These are phyloP conservation scores for Solanum hybrid DNA, from an alignment of 305 asterid species.

Conservation along the genomic window DNA sequence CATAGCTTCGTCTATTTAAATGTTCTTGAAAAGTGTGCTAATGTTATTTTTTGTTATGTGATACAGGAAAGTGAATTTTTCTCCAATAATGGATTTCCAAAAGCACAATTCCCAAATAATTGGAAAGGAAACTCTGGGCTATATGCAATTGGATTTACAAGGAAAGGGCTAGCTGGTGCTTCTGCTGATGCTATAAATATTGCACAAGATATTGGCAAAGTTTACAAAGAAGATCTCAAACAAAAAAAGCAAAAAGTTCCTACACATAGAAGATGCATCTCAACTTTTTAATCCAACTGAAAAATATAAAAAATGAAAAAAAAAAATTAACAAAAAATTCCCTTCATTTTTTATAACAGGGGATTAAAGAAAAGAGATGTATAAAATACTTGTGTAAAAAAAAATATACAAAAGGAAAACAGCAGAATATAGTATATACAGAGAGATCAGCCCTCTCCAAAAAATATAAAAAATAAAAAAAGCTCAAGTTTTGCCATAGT, in stretches of 20 bases:
- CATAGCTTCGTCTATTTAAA: neutral
- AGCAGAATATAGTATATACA: conserved; percentile 25
- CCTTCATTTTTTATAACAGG: neutral
- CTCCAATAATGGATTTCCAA: conserved; percentile 49
- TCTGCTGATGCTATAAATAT: conserved; percentile 57
- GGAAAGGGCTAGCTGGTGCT: conserved; percentile 64
- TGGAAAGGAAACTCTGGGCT: conserved; percentile 69
- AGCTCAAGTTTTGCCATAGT: conserved; percentile 26
- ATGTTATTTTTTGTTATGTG: neutral
- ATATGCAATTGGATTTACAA: conserved; percentile 65
- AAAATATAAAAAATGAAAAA: neutral
- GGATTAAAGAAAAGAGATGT: neutral
- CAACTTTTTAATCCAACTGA: conserved; percentile 32
- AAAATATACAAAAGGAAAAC: neutral
- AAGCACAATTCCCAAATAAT: conserved; percentile 37
- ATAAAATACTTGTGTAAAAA: neutral
- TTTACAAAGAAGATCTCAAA: conserved; percentile 56
- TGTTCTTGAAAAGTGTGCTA: conserved; percentile 3
- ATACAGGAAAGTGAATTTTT: conserved; percentile 50
- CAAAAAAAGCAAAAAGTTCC: conserved; percentile 56
- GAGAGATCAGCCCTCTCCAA: conserved; percentile 40
- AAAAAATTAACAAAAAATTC: neutral
- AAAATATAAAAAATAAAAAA: neutral
- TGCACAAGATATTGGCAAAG: conserved; percentile 51
- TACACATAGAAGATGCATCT: conserved; percentile 56